Conservation (phyloP, 2,329 filamentous ascomycete genomes). For the Tolypocladium tundrense region DNA sequence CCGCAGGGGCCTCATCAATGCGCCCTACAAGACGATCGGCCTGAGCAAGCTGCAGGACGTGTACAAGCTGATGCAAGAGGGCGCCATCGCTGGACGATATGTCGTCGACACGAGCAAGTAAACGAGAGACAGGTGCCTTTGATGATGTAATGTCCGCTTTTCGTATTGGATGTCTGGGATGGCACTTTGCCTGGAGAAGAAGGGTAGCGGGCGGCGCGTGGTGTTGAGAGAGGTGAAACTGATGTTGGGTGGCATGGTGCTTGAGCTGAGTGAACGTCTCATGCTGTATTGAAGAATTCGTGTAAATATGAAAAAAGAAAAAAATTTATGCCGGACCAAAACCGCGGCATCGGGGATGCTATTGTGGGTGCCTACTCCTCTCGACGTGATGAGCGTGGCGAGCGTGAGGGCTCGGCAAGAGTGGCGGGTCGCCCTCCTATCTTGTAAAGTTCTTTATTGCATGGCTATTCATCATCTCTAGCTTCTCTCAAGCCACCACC, state of each 20-base stretch:
- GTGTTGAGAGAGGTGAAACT: neutral
- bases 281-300: neutral
- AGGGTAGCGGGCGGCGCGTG: neutral
- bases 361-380: no score
- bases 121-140: neutral
- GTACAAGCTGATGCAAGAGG: conserved; percentile 64
- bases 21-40: conserved; percentile 76
- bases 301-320: no score
- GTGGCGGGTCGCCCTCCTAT: neutral
- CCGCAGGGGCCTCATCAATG: conserved; percentile 71
- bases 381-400: neutral
- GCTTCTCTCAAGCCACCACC: neutral
- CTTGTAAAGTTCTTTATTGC: neutral
- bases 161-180: neutral
- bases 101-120: conserved; percentile 66
- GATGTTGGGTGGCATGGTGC: neutral
- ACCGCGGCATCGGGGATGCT: no score
- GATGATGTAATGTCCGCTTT: neutral
- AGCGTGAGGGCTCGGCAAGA: neutral
- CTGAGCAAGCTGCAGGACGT: conserved; percentile 70
- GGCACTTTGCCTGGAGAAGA: neutral
- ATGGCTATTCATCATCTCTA: neutral
- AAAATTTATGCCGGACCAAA: no score
- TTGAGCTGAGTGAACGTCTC: neutral
- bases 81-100: conserved; percentile 67